These are phyloP conservation scores for Ophiocordyceps robertsii DNA, from an alignment of 2,329 filamentous ascomycete genomes.

Conservation along the genomic window DNA sequence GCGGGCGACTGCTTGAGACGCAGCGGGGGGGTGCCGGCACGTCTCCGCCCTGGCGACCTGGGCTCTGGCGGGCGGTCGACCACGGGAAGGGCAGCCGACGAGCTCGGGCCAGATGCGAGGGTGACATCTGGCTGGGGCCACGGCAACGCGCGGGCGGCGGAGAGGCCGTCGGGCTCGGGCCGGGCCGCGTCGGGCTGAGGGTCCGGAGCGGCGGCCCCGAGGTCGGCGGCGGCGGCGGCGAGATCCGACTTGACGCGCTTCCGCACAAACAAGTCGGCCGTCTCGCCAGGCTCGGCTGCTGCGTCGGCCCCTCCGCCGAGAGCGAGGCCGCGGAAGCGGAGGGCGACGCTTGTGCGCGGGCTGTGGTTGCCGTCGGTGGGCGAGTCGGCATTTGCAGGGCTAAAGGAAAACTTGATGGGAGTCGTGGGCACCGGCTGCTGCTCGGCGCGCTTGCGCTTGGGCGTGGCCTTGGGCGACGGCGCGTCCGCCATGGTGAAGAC, in stretches of 20 bases:
- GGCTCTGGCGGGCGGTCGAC: constrained; percentile 25
- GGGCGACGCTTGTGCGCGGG: constrained; percentile 37
- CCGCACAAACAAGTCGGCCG: constrained; percentile 3
- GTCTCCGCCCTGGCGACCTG: constrained; percentile 14
- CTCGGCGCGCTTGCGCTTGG: constrained; percentile 32
- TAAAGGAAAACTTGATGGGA: constrained; percentile 33
- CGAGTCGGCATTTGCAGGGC: constrained; percentile 15
- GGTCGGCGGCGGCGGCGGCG: constrained; percentile 2
- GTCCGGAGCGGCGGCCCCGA: neutral
- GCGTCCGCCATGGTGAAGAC: constrained; percentile 8
- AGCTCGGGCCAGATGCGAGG: neutral
- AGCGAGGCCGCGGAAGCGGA: constrained; percentile 36
- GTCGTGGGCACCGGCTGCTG: constrained; percentile 13
- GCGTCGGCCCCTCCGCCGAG: constrained; percentile 32
- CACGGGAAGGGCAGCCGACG: constrained; percentile 13
- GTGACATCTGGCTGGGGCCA: neutral
- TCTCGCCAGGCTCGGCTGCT: constrained; percentile 12
- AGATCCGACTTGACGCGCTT: constrained; percentile 4
- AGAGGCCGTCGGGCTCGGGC: constrained; percentile 9
- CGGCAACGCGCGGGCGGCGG: neutral
- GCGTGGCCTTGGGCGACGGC: constrained; percentile 16
- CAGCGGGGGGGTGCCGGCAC: constrained; percentile 25
- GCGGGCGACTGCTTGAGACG: constrained; percentile 11
- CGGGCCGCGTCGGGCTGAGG: neutral
- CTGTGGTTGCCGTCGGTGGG: constrained; percentile 35